Conservation (phyloP, 1,139 yeast species). For the Geotrichum fermentans region DNA sequence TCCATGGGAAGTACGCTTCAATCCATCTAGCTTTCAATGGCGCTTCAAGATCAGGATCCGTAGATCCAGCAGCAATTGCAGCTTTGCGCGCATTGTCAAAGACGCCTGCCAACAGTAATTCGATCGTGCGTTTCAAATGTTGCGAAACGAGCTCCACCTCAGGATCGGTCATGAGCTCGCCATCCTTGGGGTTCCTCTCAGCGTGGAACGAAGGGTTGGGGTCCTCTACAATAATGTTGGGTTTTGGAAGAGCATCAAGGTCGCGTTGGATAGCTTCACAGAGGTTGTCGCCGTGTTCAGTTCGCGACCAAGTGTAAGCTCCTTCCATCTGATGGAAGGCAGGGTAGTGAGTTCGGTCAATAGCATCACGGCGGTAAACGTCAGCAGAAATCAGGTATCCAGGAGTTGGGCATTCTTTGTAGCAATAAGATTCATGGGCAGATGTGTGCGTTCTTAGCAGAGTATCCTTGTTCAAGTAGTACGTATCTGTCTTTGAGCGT, state of each 20-base stretch:
- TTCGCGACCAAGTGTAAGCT: constrained; percentile 74
- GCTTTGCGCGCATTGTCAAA: constrained; percentile 69
- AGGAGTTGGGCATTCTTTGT: constrained; percentile 59
- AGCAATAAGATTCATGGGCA: constrained; percentile 91
- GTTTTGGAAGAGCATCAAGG: constrained; percentile 60
- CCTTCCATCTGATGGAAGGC: constrained; percentile 99
- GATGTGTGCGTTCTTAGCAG: constrained; percentile 90
- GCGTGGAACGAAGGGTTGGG: constrained; percentile 53
- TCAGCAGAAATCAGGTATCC: constrained; percentile 94
- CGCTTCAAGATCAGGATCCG: constrained; percentile 57
- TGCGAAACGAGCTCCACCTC: constrained; percentile 66
- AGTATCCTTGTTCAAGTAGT: constrained; percentile 68
- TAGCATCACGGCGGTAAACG: constrained; percentile 91
- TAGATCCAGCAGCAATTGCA: constrained; percentile 63
- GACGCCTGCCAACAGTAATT: constrained; percentile 74
- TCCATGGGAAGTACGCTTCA: constrained; percentile 96
- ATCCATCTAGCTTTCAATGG: constrained; percentile 92
- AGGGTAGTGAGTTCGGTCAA: constrained; percentile 93
- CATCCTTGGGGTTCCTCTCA: constrained; percentile 70
- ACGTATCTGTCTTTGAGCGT: constrained; percentile 86
- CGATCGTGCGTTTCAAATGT: constrained; percentile 83
- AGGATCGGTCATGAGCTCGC: constrained; percentile 55
- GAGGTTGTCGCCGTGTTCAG: constrained; percentile 39
- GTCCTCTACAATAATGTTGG: constrained; percentile 71
- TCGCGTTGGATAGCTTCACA: constrained; percentile 51